phyloP scores from a whole-genome alignment of 208 protist species.

The Cochliopodium minus region DNA sequence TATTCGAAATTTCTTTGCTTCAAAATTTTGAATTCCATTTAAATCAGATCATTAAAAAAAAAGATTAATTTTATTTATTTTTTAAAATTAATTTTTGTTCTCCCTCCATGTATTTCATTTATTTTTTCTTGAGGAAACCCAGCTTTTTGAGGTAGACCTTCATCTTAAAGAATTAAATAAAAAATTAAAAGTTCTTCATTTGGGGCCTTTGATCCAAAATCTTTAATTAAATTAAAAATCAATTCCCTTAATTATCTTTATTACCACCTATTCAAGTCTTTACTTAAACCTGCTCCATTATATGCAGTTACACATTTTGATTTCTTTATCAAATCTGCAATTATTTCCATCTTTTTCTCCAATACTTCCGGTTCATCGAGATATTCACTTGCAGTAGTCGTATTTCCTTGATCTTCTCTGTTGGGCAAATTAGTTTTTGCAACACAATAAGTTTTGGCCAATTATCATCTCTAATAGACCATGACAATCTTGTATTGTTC shows the following conservation, averaged over 20 bases:
- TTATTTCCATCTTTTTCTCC: background rate
- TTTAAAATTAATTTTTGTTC: too few relatives aligned
- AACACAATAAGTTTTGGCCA: background rate
- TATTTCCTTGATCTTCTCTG: background rate
- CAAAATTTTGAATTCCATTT: too few relatives aligned
- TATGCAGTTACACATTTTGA: background rate
- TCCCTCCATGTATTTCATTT: slow-evolving; percentile 15
- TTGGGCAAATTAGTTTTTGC: background rate
- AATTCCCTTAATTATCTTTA: too few relatives aligned
- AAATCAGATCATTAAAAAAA: too few relatives aligned
- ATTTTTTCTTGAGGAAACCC: slow-evolving; percentile 17
- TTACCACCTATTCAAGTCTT: slow-evolving; percentile 17
- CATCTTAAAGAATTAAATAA: too few relatives aligned
- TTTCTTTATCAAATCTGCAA: background rate
- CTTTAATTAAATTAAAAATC: too few relatives aligned
- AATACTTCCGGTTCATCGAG: background rate
- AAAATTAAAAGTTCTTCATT: too few relatives aligned
- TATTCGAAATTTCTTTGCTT: too few relatives aligned
- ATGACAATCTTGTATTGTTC: too few relatives aligned
- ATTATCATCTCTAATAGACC: background rate
- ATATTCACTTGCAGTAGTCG: background rate
- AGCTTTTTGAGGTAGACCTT: slow-evolving; percentile 20
- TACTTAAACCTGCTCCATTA: too few relatives aligned
- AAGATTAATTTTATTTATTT: too few relatives aligned
- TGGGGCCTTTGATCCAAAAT: too few relatives aligned